Evolutionary conservation across 2,329 filamentous ascomycete genomes (phyloP), one percentile per base, ranked within the genome.

Genomic region (Penicillium freii): DNA sequence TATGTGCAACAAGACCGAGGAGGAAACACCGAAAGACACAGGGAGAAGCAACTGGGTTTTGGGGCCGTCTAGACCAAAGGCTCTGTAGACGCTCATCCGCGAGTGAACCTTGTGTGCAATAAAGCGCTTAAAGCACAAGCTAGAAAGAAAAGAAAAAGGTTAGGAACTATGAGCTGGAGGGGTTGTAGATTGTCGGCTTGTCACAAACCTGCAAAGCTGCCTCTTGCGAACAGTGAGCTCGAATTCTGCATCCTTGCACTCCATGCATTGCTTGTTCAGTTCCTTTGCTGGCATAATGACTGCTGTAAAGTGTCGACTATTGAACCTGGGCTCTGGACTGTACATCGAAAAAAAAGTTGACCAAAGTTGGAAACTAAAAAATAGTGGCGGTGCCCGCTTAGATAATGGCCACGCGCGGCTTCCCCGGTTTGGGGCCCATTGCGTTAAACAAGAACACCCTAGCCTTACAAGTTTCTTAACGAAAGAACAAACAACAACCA

Each of bases 1-100:
- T 23, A 96, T 81, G 66, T 93, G 84, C 31, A 96, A 80, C 43
- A 99, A 79, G 15, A 86, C 84, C 15, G 89, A 82, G 0, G 93
- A 97, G 1, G 90, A 94, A 1, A 89, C 79, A 0, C 94, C 93
- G 67, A 91, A 87, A 0, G 92, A 96, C 1, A 97, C 78, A 6
- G 92, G 91, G 21, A 96, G 78, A 19, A 96, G 78, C 47, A 96
- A 83, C 65, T 75, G 83, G 63, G 76, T 78, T 56, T 77, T 76
- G 19, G 49, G 27, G 15, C 54, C 51, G 17, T 49, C 39, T 10
- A 51, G n/a, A 13, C 47, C 47, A 38, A 51, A 44, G 8, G 53
- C 46, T 67, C 66, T 64, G 69, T 87, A 89, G 40, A 81, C 80
- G 64, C 88, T 86, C 78, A 89, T 84, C 47, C 92, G 89, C 74